These are phyloP conservation scores for Ganoderma leucocontextum DNA, from an alignment of 1,284 basidiomycete species.

Conservation along the genomic window DNA sequence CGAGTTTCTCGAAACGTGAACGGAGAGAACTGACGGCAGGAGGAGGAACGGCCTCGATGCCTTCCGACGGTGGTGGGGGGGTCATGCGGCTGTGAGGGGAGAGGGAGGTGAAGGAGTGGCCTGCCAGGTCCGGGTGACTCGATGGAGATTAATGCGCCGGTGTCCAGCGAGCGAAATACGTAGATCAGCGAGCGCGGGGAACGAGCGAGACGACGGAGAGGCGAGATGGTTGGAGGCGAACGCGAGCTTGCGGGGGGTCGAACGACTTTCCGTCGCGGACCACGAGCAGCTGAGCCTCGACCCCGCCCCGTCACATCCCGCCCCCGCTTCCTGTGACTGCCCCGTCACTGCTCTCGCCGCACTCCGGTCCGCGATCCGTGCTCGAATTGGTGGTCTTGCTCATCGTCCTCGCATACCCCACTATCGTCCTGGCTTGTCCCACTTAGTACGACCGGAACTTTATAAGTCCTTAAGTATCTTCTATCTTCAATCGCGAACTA, in stretches of 20 bases:
- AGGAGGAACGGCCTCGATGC: constrained; percentile 56
- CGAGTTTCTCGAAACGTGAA: constrained; percentile 72
- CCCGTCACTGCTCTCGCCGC: too few relatives aligned
- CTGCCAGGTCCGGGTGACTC: constrained; percentile 5
- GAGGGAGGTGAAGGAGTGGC: constrained; percentile 7
- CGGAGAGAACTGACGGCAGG: constrained; percentile 72
- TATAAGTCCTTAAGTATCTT: too few relatives aligned
- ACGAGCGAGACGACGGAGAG: background rate
- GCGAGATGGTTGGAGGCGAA: background rate
- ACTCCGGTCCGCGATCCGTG: too few relatives aligned
- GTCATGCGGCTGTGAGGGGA: constrained; percentile 14
- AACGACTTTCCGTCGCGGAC: background rate
- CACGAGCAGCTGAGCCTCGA: background rate
- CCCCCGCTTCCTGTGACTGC: too few relatives aligned
- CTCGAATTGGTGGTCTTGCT: too few relatives aligned
- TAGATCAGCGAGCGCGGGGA: background rate
- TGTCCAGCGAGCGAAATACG: background rate
- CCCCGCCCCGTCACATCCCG: background rate
- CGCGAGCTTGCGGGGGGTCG: background rate
- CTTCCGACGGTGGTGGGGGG: constrained; percentile 23
- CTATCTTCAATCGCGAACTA: too few relatives aligned
- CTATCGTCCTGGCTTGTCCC: too few relatives aligned
- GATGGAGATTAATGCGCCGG: constrained; percentile 6
- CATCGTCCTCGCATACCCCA: too few relatives aligned
- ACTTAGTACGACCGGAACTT: too few relatives aligned